Evolutionary conservation across 2,329 filamentous ascomycete genomes (phyloP).

Genomic region (Ustilaginoidea virens): DNA sequence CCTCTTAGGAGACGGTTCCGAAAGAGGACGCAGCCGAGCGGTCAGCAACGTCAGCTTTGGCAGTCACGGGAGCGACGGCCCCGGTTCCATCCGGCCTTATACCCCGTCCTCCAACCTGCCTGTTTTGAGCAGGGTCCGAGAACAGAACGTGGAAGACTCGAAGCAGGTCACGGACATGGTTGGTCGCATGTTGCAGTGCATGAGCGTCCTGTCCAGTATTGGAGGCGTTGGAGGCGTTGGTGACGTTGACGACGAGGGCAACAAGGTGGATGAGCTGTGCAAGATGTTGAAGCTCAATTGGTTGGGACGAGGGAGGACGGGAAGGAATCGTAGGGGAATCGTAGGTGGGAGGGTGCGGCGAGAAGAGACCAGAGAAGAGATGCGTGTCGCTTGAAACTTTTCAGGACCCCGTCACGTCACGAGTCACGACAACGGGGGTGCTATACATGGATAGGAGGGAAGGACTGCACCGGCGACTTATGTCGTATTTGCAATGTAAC

Average conservation of each 20-base stretch:
- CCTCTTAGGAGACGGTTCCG: conserved; percentile 50
- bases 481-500: too few species aligned
- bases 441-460: too few species aligned
- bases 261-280: conserved; percentile 68
- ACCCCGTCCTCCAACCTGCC: conserved; percentile 26
- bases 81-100: conserved; percentile 28
- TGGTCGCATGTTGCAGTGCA: conserved; percentile 88
- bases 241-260: conserved; percentile 60
- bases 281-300: conserved; percentile 91
- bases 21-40: conserved; percentile 55
- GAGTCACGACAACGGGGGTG: too few species aligned
- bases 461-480: too few species aligned
- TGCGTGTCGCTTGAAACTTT: conserved; percentile 20
- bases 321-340: conserved; percentile 76
- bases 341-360: conserved; percentile 51
- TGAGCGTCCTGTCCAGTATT: conserved; percentile 74
- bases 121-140: conserved; percentile 27
- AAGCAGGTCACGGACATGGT: conserved; percentile 87
- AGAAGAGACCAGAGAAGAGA: conserved; percentile 24
- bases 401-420: background rate
- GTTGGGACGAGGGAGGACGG: conserved; percentile 80
- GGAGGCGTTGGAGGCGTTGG: conserved; percentile 39
- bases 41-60: conserved; percentile 70
- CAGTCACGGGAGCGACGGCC: conserved; percentile 32
- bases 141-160: conserved; percentile 50